A percentile compares a stretch with the other conserved stretches of the same genome.
These are phyloP conservation scores for Hyaloperonospora brassicae DNA, from an alignment of 352 stramenopile species.

Conservation along the genomic window DNA sequence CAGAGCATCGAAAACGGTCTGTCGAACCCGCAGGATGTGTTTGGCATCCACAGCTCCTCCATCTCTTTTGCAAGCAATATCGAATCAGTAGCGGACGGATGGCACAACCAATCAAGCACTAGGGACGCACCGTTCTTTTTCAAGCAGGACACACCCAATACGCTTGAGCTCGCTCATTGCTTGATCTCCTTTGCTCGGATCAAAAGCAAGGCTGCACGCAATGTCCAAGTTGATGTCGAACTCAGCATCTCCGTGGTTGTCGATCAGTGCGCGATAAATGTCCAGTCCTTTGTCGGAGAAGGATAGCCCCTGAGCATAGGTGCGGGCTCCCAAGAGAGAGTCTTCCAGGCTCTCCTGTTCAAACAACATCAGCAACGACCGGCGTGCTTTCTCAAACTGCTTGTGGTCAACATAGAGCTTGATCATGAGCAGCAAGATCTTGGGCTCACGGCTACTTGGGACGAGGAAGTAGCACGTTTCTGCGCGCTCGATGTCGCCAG, in stretches of 20 bases:
- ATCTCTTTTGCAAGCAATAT: constrained; percentile 6
- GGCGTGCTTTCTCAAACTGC: constrained; percentile 41
- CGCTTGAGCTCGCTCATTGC: constrained; percentile 42
- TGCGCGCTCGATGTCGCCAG: constrained; percentile 44
- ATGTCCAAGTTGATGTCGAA: constrained; percentile 61
- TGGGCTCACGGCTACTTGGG: constrained; percentile 23
- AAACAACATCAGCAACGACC: constrained; percentile 40
- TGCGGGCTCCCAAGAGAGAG: constrained; percentile 37
- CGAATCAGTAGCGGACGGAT: background rate
- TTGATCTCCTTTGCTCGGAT: constrained; percentile 22
- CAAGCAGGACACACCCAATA: constrained; percentile 22
- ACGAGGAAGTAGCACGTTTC: constrained; percentile 55
- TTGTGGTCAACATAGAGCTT: constrained; percentile 45
- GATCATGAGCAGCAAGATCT: constrained; percentile 44
- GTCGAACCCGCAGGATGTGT: constrained; percentile 23
- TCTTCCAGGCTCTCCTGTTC: constrained; percentile 39
- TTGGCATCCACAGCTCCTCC: constrained; percentile 5
- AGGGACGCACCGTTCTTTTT: constrained; percentile 22
- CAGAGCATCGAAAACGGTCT: constrained; percentile 42
- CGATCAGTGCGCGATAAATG: constrained; percentile 55
- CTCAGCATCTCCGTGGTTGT: constrained; percentile 46
- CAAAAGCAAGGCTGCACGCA: constrained; percentile 41
- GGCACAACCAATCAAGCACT: background rate
- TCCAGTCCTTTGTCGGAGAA: constrained; percentile 47
- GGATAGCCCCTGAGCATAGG: constrained; percentile 34